Evolutionary conservation across 768 basidiomycete genomes (phyloP).

Genomic region (Lactarius tabidus): DNA sequence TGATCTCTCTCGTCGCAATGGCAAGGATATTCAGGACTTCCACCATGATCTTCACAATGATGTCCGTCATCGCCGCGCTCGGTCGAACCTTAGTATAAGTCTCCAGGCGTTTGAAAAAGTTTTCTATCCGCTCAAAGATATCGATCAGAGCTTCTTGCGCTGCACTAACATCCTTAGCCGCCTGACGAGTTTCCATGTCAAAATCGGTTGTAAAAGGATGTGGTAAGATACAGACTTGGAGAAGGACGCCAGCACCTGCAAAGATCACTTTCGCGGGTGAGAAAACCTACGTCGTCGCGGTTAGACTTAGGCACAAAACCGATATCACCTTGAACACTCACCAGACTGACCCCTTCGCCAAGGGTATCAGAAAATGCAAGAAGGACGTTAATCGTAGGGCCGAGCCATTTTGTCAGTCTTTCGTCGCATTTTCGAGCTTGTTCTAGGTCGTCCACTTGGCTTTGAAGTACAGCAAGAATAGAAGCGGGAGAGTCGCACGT

Average conservation of each 20-base stretch:
- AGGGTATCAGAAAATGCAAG: background rate
- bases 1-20: background rate
- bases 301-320: background rate
- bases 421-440: background rate
- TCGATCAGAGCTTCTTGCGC: background rate
- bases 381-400: background rate
- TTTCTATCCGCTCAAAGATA: background rate
- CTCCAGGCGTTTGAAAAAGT: background rate
- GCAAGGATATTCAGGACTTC: constrained; percentile 1
- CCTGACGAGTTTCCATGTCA: background rate
- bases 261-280: background rate
- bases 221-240: background rate
- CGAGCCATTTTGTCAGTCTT: background rate
- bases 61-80: background rate
- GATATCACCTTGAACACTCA: background rate
- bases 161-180: background rate
- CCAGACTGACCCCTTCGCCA: background rate
- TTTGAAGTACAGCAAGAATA: background rate
- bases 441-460: background rate
- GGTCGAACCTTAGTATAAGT: background rate
- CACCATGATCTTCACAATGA: background rate
- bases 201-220: background rate
- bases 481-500: background rate
- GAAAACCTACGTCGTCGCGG: background rate
- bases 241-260: background rate